Evolutionary conservation across 257 asterid species (phyloP).

Genomic region (Solanum pennellii): DNA sequence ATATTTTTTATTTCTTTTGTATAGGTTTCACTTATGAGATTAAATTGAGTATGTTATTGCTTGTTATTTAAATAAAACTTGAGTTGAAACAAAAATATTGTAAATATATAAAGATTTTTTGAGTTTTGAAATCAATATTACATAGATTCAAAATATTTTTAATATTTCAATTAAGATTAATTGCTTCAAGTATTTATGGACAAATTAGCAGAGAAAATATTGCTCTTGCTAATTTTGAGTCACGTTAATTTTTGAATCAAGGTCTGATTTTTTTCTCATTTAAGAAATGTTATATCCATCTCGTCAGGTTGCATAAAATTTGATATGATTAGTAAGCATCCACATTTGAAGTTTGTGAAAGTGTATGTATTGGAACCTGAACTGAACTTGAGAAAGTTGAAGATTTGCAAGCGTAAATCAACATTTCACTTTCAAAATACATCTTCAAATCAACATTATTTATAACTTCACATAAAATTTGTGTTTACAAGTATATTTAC

Average conservation of each 20-base stretch:
- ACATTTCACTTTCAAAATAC: not conserved
- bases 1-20: too few relatives aligned
- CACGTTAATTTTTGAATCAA: not conserved
- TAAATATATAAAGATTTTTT: not conserved
- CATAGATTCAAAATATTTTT: not conserved
- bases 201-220: not conserved
- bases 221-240: not conserved
- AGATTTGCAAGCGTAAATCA: not conserved
- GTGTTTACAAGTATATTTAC: not conserved
- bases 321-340: too few relatives aligned
- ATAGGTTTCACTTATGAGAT: accelerated
- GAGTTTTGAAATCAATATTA: not conserved
- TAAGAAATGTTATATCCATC: too few relatives aligned
- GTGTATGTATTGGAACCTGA: not conserved
- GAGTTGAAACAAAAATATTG: not conserved
- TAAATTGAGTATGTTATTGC: not conserved
- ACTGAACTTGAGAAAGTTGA: not conserved
- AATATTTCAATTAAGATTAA: not conserved
- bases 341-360: not conserved
- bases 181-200: not conserved
- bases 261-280: not conserved
- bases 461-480: not conserved
- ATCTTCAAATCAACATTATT: not conserved
- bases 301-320: too few relatives aligned
- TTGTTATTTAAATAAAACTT: not conserved